Conservation (phyloP, 2,329 filamentous ascomycete genomes). For the Colletotrichum musae region DNA sequence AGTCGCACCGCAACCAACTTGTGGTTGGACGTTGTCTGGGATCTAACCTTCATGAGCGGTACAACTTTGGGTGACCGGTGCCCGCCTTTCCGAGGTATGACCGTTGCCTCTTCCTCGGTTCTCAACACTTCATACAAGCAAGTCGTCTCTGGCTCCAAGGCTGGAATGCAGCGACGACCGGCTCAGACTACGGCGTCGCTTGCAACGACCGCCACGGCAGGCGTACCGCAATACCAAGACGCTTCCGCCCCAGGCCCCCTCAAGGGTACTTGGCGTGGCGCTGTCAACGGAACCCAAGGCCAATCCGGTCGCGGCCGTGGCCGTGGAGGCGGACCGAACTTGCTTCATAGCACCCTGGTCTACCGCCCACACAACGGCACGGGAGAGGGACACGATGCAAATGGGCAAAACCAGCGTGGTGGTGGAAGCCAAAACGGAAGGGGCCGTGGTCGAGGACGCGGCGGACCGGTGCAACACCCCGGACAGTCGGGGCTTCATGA, state of each 20-base stretch:
- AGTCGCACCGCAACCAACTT: slow-evolving; percentile 87
- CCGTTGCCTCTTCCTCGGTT: slow-evolving; percentile 88
- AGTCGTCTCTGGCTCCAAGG: slow-evolving; percentile 78
- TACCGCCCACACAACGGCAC: slow-evolving; percentile 59
- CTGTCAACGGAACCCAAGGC: slow-evolving; percentile 61
- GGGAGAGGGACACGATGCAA: slow-evolving; percentile 47
- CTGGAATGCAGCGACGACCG: slow-evolving; percentile 67
- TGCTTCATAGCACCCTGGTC: slow-evolving; percentile 67
- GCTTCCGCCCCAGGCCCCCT: slow-evolving; percentile 68
- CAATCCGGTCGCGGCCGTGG: slow-evolving; percentile 51
- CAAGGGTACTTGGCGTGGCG: slow-evolving; percentile 71
- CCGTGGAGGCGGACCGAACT: slow-evolving; percentile 52
- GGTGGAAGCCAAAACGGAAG: slow-evolving; percentile 41
- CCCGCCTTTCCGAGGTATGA: slow-evolving; percentile 93
- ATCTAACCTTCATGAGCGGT: slow-evolving; percentile 96
- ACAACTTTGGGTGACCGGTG: slow-evolving; percentile 92
- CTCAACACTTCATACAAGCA: slow-evolving; percentile 90
- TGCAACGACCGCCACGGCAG: slow-evolving; percentile 68
- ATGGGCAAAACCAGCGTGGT: slow-evolving; percentile 45
- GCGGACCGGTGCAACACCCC: slow-evolving; percentile 33
- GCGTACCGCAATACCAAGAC: slow-evolving; percentile 74
- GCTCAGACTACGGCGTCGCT: slow-evolving; percentile 61
- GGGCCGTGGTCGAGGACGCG: slow-evolving; percentile 39
- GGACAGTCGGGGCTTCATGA: slow-evolving; percentile 36
- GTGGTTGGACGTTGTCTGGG: slow-evolving; percentile 93